Evolutionary conservation across 371 early-diverging fungal genomes (phyloP).

Genomic region (Funneliformis caledonium): DNA sequence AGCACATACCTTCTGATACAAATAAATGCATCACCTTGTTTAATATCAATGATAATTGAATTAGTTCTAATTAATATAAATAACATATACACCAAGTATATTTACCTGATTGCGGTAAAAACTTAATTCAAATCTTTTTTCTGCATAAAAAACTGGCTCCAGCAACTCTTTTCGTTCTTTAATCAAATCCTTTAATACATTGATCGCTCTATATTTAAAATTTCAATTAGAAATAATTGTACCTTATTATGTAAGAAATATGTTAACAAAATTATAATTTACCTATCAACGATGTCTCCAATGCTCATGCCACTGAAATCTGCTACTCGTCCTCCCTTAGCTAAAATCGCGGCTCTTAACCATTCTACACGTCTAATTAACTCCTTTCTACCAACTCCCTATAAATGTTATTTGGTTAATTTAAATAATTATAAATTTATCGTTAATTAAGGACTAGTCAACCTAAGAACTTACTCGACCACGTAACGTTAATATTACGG

Average conservation of each 20-base stretch:
- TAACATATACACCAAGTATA: not conserved
- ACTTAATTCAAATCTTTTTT: conserved; percentile 84
- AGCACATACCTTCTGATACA: conserved; percentile 65
- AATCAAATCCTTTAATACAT: conserved; percentile 77
- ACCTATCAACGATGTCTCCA: conserved; percentile 68
- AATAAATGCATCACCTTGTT: conserved; percentile 75
- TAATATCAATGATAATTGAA: not conserved
- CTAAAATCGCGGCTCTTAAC: conserved; percentile 69
- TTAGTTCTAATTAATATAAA: not conserved
- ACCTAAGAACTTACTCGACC: conserved; percentile 61
- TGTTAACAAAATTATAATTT: conserved; percentile 34
- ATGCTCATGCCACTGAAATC: conserved; percentile 79
- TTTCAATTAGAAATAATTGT: conserved; percentile 17
- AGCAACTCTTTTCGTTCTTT: conserved; percentile 78
- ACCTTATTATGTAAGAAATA: not conserved
- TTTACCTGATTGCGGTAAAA: conserved; percentile 82
- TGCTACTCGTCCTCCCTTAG: conserved; percentile 82
- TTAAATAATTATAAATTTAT: not conserved
- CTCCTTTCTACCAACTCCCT: conserved; percentile 83
- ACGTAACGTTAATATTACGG: conserved; percentile 80
- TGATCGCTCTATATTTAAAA: conserved; percentile 59
- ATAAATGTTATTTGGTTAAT: not conserved
- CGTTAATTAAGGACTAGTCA: not conserved
- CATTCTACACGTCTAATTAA: conserved; percentile 82
- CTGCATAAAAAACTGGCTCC: conserved; percentile 86